These are phyloP conservation scores for Verticillium dahliae DNA, from an alignment of 2,329 filamentous ascomycete species.

Conservation along the genomic window DNA sequence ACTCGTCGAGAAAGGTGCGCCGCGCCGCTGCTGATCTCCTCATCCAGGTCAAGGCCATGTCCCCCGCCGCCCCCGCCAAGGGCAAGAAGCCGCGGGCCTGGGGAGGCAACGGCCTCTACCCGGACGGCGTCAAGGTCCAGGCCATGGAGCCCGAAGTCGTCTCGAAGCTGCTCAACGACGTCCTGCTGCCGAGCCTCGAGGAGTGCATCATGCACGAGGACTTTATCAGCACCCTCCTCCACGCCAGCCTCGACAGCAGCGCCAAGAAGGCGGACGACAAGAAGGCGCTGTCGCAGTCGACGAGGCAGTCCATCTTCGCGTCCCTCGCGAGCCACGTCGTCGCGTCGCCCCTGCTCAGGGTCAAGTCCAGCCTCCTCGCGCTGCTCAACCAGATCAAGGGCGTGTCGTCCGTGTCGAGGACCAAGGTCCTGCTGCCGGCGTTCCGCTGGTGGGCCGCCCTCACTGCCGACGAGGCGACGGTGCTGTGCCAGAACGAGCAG, in stretches of 20 bases:
- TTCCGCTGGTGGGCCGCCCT: slow-evolving; percentile 63
- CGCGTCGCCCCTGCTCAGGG: slow-evolving; percentile 58
- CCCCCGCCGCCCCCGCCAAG: slow-evolving; percentile 27
- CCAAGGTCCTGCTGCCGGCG: slow-evolving; percentile 68
- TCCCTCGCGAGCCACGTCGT: slow-evolving; percentile 71
- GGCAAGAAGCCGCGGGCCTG: slow-evolving; percentile 43
- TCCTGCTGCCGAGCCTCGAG: slow-evolving; percentile 71
- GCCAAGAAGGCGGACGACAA: slow-evolving; percentile 44
- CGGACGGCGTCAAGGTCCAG: slow-evolving; percentile 42
- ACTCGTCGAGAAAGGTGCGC: slow-evolving; percentile 70
- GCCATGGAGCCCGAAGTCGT: slow-evolving; percentile 54
- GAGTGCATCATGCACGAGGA: slow-evolving; percentile 77
- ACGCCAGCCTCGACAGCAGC: slow-evolving; percentile 50
- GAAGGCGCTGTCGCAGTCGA: slow-evolving; percentile 49
- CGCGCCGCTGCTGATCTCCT: slow-evolving; percentile 66
- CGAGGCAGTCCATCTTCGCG: slow-evolving; percentile 58
- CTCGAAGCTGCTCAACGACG: slow-evolving; percentile 54
- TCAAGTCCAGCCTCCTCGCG: slow-evolving; percentile 67
- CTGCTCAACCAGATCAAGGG: slow-evolving; percentile 67
- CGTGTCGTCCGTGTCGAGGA: slow-evolving; percentile 62
- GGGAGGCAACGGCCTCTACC: slow-evolving; percentile 62
- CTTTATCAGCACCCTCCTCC: slow-evolving; percentile 61
- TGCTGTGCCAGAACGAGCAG: slow-evolving; percentile 31
- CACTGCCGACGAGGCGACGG: slow-evolving; percentile 39
- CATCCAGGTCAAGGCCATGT: slow-evolving; percentile 45